phyloP scores from a whole-genome alignment of 2,329 filamentous ascomycete genomes.

The Metarhizium sp. region DNA sequence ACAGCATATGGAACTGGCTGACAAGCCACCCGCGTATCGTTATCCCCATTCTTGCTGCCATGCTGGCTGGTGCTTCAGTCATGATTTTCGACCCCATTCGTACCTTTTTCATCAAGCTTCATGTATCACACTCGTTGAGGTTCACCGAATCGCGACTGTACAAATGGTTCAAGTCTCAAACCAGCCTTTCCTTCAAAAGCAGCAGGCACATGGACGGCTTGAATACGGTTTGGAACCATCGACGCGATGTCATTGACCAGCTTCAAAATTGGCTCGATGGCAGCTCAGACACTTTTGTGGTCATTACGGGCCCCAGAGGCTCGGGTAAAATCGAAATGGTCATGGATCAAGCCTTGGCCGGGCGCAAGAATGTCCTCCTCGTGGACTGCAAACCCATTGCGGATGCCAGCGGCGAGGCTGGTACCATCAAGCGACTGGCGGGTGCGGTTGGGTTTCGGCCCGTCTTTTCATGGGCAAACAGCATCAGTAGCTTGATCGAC shows the following conservation, averaged over 20 bases:
- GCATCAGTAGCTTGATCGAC: conserved; percentile 83
- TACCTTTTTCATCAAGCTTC: conserved; percentile 82
- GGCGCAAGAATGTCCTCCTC: conserved; percentile 67
- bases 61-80: conserved; percentile 75
- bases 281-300: conserved; percentile 83
- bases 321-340: conserved; percentile 87
- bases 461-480: conserved; percentile 95
- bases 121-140: conserved; percentile 70
- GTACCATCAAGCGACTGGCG: conserved; percentile 75
- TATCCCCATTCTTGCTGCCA: conserved; percentile 70
- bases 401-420: conserved; percentile 79
- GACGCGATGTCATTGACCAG: conserved; percentile 71
- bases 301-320: conserved; percentile 84
- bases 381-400: conserved; percentile 92
- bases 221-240: conserved; percentile 78
- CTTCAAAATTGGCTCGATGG: conserved; percentile 82
- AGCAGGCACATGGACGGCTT: conserved; percentile 59
- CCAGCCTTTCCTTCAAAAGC: conserved; percentile 55
- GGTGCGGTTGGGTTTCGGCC: conserved; percentile 81
- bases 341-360: conserved; percentile 70
- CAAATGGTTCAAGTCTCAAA: conserved; percentile 62
- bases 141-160: conserved; percentile 65
- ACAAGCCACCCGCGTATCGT: conserved; percentile 79
- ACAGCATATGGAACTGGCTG: conserved; percentile 82
- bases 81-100: conserved; percentile 90